Base-by-base conservation (phyloP, 495 filamentous ascomycete species). In the Penicillium antarcticum region DNA sequence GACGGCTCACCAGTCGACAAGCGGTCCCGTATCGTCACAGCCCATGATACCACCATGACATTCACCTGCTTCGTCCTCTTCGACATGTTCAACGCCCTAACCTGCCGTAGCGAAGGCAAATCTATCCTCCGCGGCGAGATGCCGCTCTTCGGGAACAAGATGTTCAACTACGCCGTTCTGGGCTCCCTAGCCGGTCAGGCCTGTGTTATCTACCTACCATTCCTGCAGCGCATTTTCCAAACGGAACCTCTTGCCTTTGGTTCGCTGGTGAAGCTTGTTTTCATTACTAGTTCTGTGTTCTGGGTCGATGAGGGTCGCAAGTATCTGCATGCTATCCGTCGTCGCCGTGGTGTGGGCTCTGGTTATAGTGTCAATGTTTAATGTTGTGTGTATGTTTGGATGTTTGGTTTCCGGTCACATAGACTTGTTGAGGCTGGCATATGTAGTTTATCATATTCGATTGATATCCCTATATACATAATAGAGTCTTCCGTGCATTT, bases 1-100 rank as follows among this genome's bases (percentile, higher is more conserved):
- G 68, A 71, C 41, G 56, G 55, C 11, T 47, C 62, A 4, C 66
- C 66, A 12, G 45, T 71, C 2, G 71, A 67, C 26, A 73, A 75
- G 42, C 67, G 65, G 12, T 72, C 75, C 16, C 67, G 90, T 41
- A 72, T 83, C 40, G 87, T 97, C 44, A 95, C 84, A 10, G 89
- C 87, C 24, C 90, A 95, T 60, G 94, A 98, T 73, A 98, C 94
- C 13, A 98, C 94, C 50, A 96, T 97, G 90, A 98, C 94, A 1
- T 98, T 98, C 67, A 98, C 94, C 17, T 95, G 89, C 70, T 98
- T 98, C 62, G 94, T 98, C 18, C 78, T 97, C 21, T 98, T 96
- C 67, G 94, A 98, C 74, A 97, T 98, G 94, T 95, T 96, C 76
- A 96, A 97, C 67, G 94, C 94, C 0, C 76, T 98, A 12, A 87